Evolutionary conservation across 2,329 filamentous ascomycete species (phyloP), one percentile per base, ranked within the genome.

Genomic region (Penicillium italicum): DNA sequence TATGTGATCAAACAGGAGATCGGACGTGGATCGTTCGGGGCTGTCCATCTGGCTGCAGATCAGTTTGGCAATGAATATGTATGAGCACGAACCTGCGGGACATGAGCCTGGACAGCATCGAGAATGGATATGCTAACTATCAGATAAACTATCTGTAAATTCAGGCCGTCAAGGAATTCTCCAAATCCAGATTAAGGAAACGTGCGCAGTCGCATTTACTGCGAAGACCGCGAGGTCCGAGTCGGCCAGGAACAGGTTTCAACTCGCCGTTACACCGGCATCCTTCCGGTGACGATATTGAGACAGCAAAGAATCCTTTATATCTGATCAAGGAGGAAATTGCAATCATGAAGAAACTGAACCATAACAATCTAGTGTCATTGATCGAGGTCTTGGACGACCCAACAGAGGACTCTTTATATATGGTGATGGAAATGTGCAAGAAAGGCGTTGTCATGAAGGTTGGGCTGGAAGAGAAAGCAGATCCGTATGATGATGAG

Each of bases 381-480:
- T 78, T 99, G 48, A 90, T 96, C 62, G 94, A 99, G 74, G 94
- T 99, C 3, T 79, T 99, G 49, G 94, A 97, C 71, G 94, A 97
- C 69, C 93, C 94, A 0, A 87, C 93, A 45, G 91, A 97, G 69
- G 94, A 99, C 73, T 96, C 92, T 3, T 77, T 99, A 12, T 99
- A 97, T 76, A 97, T 99, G 90, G 94, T 99, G 22, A 82, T 99
- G 73, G 94, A 99, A 73, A 96, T 97, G 90, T 99, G 94, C 78
- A 94, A 96, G 69, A 97, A 97, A 72, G 94, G 94, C 1, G 93
- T 97, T 22, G 85, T 97, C 49, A 97, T 97, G 92, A 93, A 92
- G 68, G 90, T 99, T 53, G 91, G 90, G 3, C 77, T 97, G n/a
- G 88, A 89, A 56, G 88, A 96, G 66, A 80, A 82, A 55, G 89